phyloP scores from a whole-genome alignment of 139 green algal genomes.

The Mesotaenium endlicherianum region DNA sequence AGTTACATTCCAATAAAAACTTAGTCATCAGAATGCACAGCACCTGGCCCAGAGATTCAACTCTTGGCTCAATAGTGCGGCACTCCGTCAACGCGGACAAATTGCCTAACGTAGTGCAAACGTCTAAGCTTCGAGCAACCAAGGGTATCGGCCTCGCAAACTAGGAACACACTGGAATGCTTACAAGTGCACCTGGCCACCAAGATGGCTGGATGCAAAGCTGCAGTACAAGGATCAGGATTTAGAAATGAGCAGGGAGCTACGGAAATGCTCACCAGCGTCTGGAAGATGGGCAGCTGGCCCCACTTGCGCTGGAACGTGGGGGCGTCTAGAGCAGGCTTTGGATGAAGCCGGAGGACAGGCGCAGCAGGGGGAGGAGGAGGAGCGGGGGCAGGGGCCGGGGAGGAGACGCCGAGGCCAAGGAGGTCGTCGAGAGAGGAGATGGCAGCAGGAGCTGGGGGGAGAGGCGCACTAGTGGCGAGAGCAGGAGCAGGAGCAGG shows the following conservation, averaged over 20 bases:
- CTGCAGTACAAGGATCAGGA: background rate
- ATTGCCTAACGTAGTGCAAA: too few species aligned
- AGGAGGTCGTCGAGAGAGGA: conserved; percentile 17
- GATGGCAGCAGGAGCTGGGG: background rate
- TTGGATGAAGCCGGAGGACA: conserved; percentile 20
- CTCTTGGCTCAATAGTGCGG: too few species aligned
- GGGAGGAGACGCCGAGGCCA: background rate
- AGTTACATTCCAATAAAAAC: too few species aligned
- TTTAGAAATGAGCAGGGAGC: conserved; percentile 22
- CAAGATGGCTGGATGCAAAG: background rate
- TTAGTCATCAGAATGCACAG: too few species aligned
- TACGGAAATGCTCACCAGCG: conserved; percentile 27
- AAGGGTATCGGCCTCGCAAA: background rate
- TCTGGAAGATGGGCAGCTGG: conserved; percentile 51
- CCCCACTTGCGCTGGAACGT: conserved; percentile 75
- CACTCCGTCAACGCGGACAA: too few species aligned
- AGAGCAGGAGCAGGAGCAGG: background rate
- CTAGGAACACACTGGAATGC: background rate
- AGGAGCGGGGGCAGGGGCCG: background rate
- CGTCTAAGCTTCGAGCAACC: background rate
- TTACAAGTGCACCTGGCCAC: background rate
- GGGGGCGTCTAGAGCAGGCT: conserved; percentile 45
- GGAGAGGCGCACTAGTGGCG: background rate
- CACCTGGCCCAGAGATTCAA: too few species aligned
- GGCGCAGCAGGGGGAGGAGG: background rate